These are phyloP conservation scores for Smallanthus sonchifolius DNA, from an alignment of 129 eudicot species.

Conservation along the genomic window DNA sequence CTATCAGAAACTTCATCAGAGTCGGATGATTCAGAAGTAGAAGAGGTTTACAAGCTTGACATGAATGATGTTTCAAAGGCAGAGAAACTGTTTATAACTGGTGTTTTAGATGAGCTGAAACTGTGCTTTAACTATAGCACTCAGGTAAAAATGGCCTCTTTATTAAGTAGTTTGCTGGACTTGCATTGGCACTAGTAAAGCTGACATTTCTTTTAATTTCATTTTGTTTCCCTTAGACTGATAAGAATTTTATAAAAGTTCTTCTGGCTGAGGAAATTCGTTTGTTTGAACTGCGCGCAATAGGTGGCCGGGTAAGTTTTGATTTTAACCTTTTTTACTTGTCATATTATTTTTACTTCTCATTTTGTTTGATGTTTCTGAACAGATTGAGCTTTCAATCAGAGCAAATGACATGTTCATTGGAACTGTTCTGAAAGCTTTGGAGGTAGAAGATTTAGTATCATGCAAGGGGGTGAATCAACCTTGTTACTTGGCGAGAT, in stretches of 20 bases:
- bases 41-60: conserved; percentile 34
- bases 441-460: conserved; percentile 90
- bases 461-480: conserved; percentile 44
- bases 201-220: background rate
- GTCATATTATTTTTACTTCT: background rate
- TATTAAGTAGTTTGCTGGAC: background rate
- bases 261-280: conserved; percentile 84
- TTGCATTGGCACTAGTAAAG: background rate
- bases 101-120: conserved; percentile 82
- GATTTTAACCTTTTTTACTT: background rate
- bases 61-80: conserved; percentile 41
- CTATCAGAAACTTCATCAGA: conserved; percentile 77
- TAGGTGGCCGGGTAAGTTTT: conserved; percentile 82
- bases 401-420: conserved; percentile 80
- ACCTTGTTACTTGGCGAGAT: conserved; percentile 69
- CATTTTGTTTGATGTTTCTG: conserved; percentile 15
- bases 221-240: conserved; percentile 32
- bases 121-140: conserved; percentile 62
- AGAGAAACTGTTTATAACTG: conserved; percentile 74
- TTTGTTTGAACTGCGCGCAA: conserved; percentile 92
- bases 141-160: conserved; percentile 41
- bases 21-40: conserved; percentile 61
- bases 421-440: conserved; percentile 83
- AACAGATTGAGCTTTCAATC: conserved; percentile 87
- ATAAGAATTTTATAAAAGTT: conserved; percentile 50